Base-by-base conservation (phyloP, 805 yeast species). In the Vanderwaltozyma yarrowii region DNA sequence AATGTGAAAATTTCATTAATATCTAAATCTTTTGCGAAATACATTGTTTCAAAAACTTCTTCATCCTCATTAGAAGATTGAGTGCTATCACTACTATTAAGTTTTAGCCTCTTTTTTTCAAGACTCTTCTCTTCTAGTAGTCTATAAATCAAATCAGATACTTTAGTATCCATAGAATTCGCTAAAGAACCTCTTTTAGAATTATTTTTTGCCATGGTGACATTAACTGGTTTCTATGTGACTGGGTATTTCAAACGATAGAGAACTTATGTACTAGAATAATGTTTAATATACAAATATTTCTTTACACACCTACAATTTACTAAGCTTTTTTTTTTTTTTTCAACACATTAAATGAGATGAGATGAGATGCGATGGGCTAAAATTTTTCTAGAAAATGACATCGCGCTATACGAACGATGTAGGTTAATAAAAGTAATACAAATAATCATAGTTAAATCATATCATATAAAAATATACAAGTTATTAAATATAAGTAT, bases 121-220 rank as follows among this genome's bases (percentile, higher is more conserved):
- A 65, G 63, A 0, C 83, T 71, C 49, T 71, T 72, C 45, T 76
- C 81, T 27, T 77, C 84, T 19, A 81, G 61, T 27, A 80, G 59
- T 11, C 67, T 63, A 49, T 74, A 73, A 1, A 81, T 70, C 16
- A 75, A 62, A 36, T 68, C 73, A 38, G 71, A 67, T 2, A 82
- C 65, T 46, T 75, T 78, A 40, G 69, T 71, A 46, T 80, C 85
- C 37, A 79, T 49, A 12, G 66, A 49, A 12, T 51, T 54, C 0
- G 51, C 35, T n/a, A 56, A 39, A 3, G 59, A 39, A 15, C 44
- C 47, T 26, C 47, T 48, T 36, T 54, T 54, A 2, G 50, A 29
- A 33, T 52, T 58, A n/a, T 48, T 37, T 46, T 52, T 64, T 5
- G 53, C 68, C 69, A 65, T 65, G 16, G n/a, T 26, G 4, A 8